These are phyloP conservation scores for Zelonia costaricensis DNA, from an alignment of 208 protist species.

Conservation along the genomic window DNA sequence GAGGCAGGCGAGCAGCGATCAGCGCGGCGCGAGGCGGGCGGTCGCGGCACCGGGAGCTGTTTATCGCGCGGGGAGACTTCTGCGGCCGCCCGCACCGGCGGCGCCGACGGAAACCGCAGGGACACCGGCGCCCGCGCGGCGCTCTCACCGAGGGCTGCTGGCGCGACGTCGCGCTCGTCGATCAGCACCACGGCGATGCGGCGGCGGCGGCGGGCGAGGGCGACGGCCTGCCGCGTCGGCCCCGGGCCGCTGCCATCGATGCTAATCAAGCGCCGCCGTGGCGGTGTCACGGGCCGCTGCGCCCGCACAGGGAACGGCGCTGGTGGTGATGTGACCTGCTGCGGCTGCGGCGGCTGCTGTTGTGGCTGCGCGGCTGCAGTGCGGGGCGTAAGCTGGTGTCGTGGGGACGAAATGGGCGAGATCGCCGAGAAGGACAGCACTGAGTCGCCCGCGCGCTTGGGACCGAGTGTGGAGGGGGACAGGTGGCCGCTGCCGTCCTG, in stretches of 20 bases:
- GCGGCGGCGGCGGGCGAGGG: conserved; percentile 16
- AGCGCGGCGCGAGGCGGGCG: no score
- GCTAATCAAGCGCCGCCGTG: conserved; percentile 21
- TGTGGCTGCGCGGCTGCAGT: background rate
- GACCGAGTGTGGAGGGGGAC: background rate
- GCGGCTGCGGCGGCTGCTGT: background rate
- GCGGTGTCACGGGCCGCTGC: conserved; percentile 1
- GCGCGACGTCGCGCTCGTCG: conserved; percentile 21
- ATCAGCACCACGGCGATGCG: conserved; percentile 27
- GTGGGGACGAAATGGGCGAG: background rate
- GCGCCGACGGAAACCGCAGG: no score
- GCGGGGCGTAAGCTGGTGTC: background rate
- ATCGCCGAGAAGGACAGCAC: conserved; percentile 6
- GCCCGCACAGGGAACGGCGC: background rate
- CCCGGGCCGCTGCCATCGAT: conserved; percentile 11
- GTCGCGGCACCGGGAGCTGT: no score
- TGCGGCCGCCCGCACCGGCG: no score
- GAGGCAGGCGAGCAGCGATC: no score
- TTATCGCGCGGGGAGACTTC: no score
- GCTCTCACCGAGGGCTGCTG: no score
- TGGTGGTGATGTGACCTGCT: background rate
- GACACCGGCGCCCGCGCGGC: no score
- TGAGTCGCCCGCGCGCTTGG: background rate
- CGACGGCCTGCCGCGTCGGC: conserved; percentile 23
- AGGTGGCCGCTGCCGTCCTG: conserved; percentile 3